A percentile compares a stretch with the other conserved stretches of the same genome.
These are phyloP conservation scores for Lactifluus pinguis DNA, from an alignment of 768 basidiomycete genomes.

Conservation along the genomic window DNA sequence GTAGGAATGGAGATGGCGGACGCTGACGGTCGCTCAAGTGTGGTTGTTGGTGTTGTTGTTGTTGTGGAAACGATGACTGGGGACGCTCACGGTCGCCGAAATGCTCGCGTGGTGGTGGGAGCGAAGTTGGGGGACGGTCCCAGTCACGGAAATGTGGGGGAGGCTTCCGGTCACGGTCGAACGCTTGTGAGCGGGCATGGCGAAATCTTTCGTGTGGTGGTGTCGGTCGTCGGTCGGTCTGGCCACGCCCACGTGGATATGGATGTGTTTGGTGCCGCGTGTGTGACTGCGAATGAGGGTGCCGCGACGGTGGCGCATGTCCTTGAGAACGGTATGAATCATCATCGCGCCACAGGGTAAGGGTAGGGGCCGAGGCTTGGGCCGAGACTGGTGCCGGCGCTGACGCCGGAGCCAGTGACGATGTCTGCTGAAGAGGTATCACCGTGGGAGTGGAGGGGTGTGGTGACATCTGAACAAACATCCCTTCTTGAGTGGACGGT, in stretches of 20 bases:
- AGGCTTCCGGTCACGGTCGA: not conserved
- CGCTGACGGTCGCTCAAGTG: no score
- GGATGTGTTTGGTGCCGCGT: not conserved
- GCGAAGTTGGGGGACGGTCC: not conserved
- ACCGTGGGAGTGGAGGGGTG: not conserved
- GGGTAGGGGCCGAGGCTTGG: not conserved
- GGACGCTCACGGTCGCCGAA: no score
- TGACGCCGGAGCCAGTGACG: not conserved
- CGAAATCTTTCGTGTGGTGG: not conserved
- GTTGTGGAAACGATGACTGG: no score
- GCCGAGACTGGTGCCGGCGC: not conserved
- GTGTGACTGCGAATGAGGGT: not conserved
- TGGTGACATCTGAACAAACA: not conserved
- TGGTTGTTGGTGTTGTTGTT: no score
- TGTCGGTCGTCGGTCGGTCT: no score
- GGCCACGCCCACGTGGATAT: not conserved
- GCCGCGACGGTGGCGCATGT: not conserved
- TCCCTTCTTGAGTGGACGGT: not conserved
- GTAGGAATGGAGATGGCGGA: no score
- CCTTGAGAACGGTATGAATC: not conserved
- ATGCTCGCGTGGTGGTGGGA: no score
- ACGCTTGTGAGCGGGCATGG: not conserved
- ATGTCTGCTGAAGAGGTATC: not conserved
- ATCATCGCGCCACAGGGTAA: not conserved
- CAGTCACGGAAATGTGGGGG: not conserved